Percentiles rank a stretch among this genome's conserved stretches.
Conservation (phyloP, 495 filamentous ascomycete species). For the Filosporella fistucella region DNA sequence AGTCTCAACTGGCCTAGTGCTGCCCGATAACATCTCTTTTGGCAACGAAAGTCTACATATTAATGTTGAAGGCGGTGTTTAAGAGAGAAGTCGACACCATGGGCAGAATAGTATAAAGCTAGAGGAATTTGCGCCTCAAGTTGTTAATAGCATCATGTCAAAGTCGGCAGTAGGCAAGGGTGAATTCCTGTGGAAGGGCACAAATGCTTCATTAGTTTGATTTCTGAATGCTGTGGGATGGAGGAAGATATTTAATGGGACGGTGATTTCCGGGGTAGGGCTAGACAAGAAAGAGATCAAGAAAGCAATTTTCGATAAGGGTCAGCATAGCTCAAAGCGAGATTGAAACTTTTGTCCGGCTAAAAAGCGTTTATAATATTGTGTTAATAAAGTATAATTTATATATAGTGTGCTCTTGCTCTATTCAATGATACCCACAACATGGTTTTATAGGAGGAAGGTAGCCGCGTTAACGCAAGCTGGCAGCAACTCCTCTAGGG, state of each 20-base stretch:
- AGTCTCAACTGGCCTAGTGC: constrained; percentile 8
- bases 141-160: not conserved
- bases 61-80: not conserved
- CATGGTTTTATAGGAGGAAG: too few relatives aligned
- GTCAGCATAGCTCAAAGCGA: constrained; percentile 5
- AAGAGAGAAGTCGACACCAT: constrained; percentile 4
- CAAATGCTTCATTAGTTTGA: constrained; percentile 1
- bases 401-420: too few relatives aligned
- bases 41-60: not conserved
- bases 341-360: not conserved
- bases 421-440: too few relatives aligned
- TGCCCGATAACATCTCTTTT: not conserved
- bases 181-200: constrained; percentile 5
- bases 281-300: not conserved
- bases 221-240: constrained; percentile 7
- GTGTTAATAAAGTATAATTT: too few relatives aligned
- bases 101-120: not conserved
- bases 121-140: constrained; percentile 7
- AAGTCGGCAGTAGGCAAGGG: constrained; percentile 4
- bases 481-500: too few relatives aligned
- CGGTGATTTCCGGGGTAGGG: not conserved
- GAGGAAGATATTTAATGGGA: constrained; percentile 3
- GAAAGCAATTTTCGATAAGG: constrained; percentile 3
- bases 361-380: not conserved
- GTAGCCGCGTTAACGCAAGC: too few relatives aligned